These are phyloP conservation scores for Aureobasidium sp. DNA, from an alignment of 2,329 filamentous ascomycete species.

Conservation along the genomic window DNA sequence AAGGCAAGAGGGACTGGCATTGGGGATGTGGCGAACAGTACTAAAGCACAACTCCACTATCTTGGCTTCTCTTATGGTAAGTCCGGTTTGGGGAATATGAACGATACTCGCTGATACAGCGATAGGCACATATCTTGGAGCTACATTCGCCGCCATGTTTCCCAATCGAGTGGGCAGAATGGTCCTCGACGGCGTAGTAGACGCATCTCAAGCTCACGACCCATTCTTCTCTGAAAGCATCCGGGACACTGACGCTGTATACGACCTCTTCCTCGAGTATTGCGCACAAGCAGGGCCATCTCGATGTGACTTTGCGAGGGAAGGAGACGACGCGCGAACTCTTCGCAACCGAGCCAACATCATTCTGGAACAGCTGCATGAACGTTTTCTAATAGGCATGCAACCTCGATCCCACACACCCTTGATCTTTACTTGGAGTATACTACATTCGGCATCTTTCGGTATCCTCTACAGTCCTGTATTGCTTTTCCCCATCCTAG, in stretches of 20 bases:
- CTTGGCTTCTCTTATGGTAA: conserved; percentile 19
- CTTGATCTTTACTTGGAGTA: conserved; percentile 24
- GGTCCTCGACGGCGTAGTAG: conserved; percentile 39
- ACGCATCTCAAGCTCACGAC: conserved; percentile 28
- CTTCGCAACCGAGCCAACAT: neutral
- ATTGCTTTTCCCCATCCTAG: neutral
- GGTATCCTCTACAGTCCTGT: neutral
- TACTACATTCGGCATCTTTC: neutral
- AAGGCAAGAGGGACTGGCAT: too few relatives aligned
- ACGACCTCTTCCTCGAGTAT: conserved; percentile 35
- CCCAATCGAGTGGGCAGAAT: conserved; percentile 29
- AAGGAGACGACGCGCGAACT: neutral
- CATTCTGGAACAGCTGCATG: neutral
- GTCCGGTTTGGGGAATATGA: conserved; percentile 17
- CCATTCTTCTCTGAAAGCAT: conserved; percentile 32
- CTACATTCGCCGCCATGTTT: conserved; percentile 34
- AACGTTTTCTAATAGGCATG: neutral
- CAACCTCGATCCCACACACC: conserved; percentile 26
- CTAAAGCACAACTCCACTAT: conserved; percentile 18
- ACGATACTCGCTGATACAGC: conserved; percentile 31
- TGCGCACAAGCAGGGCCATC: conserved; percentile 34
- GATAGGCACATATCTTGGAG: conserved; percentile 36
- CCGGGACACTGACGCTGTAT: conserved; percentile 34
- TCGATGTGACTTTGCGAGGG: conserved; percentile 28
- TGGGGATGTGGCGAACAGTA: too few relatives aligned